Base-by-base conservation (phyloP, 495 filamentous ascomycete genomes). In the Pyrenula massariospora region DNA sequence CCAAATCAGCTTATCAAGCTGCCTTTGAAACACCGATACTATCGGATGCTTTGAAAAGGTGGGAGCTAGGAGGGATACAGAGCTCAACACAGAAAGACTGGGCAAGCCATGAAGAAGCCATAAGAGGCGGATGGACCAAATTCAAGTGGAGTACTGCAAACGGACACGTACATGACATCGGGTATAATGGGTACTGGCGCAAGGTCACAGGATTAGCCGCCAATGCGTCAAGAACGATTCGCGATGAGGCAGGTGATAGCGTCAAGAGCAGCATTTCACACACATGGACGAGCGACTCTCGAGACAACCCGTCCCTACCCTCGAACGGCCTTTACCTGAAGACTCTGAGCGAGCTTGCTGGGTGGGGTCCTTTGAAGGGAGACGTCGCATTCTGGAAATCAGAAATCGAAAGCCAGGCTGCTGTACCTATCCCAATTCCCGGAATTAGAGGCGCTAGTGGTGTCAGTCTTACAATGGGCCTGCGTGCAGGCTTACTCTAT, bases 371-470 rank as follows among this genome's bases (percentile, higher is more conserved):
- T 0, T 72, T 98, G 24, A 79, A 82, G 64, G 93, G 93, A 25
- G 94, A 97, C 64, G 91, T 96, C 0, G 83, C 84, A 51, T 96
- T 97, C 71, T 85, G 77, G 65, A 97, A 95, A 69, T 81, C 81
- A 5, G 91, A 98, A 65, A 54, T 92, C 36, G 91, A 97, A 65
- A 74, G 88, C 0, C 82, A 91, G 59, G 78, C 77, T 49, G 87
- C 89, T 0, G 49, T 87, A 15, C 82, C 91, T 0, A 74, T 96
- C 21, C 76, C 84, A 0, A 69, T 89, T 47, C 85, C 87, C 2
- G 81, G 82, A 15, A 66, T 85, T 24, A 69, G 78, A 48, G 81
- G 83, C 53, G 78, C 84, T 51, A 85, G 84, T 48, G 93, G 93
- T 20, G 71, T 96, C 51, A 92, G 66, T 64, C 81, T 89, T 54